Base-by-base conservation (phyloP, 148 eudicot species). In the Cornus florida region DNA sequence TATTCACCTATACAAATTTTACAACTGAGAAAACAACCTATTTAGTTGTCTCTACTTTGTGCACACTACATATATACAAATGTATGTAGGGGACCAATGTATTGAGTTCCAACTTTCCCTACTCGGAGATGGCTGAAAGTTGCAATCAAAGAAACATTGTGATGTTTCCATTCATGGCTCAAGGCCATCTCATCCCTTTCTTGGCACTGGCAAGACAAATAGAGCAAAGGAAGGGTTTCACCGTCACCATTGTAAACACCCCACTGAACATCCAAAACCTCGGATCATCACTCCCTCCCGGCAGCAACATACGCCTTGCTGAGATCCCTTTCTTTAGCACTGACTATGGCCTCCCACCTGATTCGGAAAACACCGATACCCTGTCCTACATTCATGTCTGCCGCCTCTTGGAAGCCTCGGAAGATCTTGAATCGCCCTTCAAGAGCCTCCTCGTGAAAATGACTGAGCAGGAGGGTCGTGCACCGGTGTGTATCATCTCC, bases 91-190 rank as follows among this genome's bases (percentile, higher is more conserved):
- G 31, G 22, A 39, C 10, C 11, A 66, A 10, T 66, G 11, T 12
- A 9, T 12, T 66, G 8, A 67, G 14, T 3, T 7, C 7, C 41
- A 4, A 13, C 5, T 28, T 13, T 7, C 39, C 38, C 31, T 3
- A 5, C 8, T 33, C 12, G 31, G 39, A 67, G 4, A 67, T 32
- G 70, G 72, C 75, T 22, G 38, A 22, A 72, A 33, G 38, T 32
- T 6, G 67, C 9, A 62, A 23, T 7, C 67, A 77, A 69, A 56
- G 64, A 77, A 70, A 77, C 48, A 77, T 69, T 48, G 80, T 77
- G 39, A 46, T 69, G 80, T 69, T 77, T 22, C 80, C 80, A 28
- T 77, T 53, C 73, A 77, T 77, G 80, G 74, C 80, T 68, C 73
- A 77, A 31, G 80, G 74, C 20, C 80, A 77, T 48, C 73, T 77